phyloP scores from a whole-genome alignment of 371 early-diverging fungal species.

The Capniomyces stellatus region DNA sequence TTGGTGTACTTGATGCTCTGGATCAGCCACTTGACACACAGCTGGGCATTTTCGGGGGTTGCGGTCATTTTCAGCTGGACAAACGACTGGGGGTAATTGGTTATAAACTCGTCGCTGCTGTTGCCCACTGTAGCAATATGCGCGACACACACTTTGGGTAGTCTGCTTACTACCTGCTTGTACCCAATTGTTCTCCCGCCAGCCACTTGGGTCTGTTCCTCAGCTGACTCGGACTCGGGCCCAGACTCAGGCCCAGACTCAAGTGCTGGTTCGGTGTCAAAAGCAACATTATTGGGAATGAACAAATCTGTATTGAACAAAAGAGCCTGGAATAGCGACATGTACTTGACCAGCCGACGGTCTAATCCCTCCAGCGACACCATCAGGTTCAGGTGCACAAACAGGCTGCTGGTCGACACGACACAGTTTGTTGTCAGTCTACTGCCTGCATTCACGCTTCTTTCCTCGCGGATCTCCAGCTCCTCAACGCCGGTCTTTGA shows the following conservation, averaged over 20 bases:
- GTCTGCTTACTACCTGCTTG: conserved; percentile 27
- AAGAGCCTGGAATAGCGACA: background rate
- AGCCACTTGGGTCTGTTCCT: no score
- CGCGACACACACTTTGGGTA: conserved; percentile 34
- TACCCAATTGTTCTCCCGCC: conserved; percentile 26
- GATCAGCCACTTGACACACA: conserved; percentile 27
- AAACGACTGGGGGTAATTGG: conserved; percentile 33
- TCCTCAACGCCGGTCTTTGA: no score
- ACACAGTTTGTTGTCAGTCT: no score
- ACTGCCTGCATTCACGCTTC: no score
- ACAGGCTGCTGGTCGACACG: background rate
- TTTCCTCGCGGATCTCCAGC: no score
- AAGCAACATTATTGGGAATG: background rate
- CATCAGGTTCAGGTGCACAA: background rate
- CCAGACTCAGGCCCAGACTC: background rate
- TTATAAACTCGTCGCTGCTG: conserved; percentile 32
- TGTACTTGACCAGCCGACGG: background rate
- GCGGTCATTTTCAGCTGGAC: conserved; percentile 30
- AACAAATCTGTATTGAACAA: conserved; percentile 1
- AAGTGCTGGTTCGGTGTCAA: background rate
- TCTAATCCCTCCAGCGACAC: background rate
- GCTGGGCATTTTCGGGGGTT: conserved; percentile 21
- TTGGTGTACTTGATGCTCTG: conserved; percentile 31
- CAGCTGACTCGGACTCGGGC: no score
- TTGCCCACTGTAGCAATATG: conserved; percentile 40